Evolutionary conservation across 1,284 basidiomycete genomes (phyloP).

Genomic region (Boletus semigastroideus): DNA sequence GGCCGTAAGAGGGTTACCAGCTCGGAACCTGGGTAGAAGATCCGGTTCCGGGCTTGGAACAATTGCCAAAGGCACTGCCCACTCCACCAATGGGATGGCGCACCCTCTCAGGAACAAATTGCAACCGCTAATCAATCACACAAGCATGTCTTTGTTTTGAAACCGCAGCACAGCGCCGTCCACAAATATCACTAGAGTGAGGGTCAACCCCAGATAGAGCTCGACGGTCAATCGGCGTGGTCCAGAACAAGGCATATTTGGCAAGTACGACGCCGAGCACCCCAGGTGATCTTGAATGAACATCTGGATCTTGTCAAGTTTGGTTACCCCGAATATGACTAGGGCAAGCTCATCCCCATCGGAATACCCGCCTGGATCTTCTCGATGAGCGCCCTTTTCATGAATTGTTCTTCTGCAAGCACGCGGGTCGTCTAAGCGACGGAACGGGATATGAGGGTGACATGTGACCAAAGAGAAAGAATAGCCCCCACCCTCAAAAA

Average conservation of each 20-base stretch:
- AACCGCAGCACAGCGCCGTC: slow-evolving; percentile 28
- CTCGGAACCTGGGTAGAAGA: slow-evolving; percentile 35
- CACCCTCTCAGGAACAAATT: slow-evolving; percentile 29
- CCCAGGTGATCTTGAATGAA: slow-evolving; percentile 26
- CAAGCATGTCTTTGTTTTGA: slow-evolving; percentile 9
- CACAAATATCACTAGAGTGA: slow-evolving; percentile 15
- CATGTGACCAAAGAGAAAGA: slow-evolving; percentile 22
- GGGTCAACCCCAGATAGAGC: slow-evolving; percentile 27
- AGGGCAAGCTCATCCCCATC: slow-evolving; percentile 43
- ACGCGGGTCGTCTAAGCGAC: slow-evolving; percentile 73
- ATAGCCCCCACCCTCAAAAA: slow-evolving; percentile 75
- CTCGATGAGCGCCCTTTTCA: slow-evolving; percentile 88
- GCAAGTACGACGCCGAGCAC: slow-evolving; percentile 41
- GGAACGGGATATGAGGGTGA: slow-evolving; percentile 19
- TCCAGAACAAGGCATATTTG: slow-evolving; percentile 38
- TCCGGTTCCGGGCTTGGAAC: slow-evolving; percentile 34
- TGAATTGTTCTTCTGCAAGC: slow-evolving; percentile 92
- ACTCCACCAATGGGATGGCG: slow-evolving; percentile 21
- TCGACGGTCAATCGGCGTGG: slow-evolving; percentile 24
- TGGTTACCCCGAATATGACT: slow-evolving; percentile 34
- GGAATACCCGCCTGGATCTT: slow-evolving; percentile 77
- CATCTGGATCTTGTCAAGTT: slow-evolving; percentile 28
- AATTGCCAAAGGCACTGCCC: slow-evolving; percentile 33
- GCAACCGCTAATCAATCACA: slow-evolving; percentile 36
- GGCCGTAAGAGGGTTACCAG: slow-evolving; percentile 23